Percentiles rank a stretch among this genome's conserved stretches.
phyloP scores from a whole-genome alignment of 257 asterid genomes.

The Paulownia fortunei region DNA sequence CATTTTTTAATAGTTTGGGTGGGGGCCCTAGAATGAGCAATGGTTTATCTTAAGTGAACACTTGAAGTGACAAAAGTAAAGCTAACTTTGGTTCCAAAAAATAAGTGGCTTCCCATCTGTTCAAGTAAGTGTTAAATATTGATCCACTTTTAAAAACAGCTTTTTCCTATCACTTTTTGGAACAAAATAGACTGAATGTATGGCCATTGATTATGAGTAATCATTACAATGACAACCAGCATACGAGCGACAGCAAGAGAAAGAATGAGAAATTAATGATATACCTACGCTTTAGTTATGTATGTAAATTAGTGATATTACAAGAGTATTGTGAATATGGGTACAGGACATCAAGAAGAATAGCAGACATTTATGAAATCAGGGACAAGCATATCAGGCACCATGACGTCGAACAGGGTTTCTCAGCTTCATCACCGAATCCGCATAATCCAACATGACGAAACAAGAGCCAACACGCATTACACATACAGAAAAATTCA shows the following conservation, averaged over 20 bases:
- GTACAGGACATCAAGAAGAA: too few relatives aligned
- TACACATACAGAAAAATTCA: too few relatives aligned
- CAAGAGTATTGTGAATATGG: too few relatives aligned
- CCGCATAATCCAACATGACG: too few relatives aligned
- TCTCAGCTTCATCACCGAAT: too few relatives aligned
- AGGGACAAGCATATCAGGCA: too few relatives aligned
- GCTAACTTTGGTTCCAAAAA: neutral
- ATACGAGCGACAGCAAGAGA: neutral
- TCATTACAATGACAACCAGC: neutral
- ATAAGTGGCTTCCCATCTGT: neutral
- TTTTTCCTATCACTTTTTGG: neutral
- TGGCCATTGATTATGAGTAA: neutral
- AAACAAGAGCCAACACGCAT: too few relatives aligned
- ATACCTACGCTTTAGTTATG: neutral
- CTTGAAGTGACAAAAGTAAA: neutral
- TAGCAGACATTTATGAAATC: too few relatives aligned
- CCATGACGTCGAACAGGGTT: too few relatives aligned
- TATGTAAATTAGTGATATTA: neutral
- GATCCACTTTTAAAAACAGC: neutral
- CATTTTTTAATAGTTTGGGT: neutral
- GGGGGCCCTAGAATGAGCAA: neutral
- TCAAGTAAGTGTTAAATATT: neutral
- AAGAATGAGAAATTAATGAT: neutral
- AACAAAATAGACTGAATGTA: neutral
- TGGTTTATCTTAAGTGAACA: neutral